phyloP scores from a whole-genome alignment of 371 early-diverging fungal genomes.

The Mortierella sp. region DNA sequence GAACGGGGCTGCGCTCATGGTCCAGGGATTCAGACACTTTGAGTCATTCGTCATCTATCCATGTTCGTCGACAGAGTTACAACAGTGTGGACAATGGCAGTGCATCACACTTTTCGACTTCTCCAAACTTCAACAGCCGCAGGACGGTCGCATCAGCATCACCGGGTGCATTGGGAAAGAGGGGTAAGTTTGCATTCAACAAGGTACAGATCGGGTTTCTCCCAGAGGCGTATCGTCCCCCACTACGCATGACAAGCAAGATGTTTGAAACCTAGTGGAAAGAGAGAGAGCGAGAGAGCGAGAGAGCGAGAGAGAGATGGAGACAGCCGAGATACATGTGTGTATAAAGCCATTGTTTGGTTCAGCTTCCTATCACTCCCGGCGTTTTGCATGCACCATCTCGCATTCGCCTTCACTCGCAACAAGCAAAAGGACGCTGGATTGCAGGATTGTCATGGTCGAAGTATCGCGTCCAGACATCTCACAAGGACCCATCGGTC shows the following conservation, averaged over 20 bases:
- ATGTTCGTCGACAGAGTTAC: slow-evolving; percentile 10
- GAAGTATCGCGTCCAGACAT: no score
- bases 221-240: slow-evolving; percentile 38
- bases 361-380: no score
- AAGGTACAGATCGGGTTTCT: slow-evolving; percentile 43
- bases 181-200: slow-evolving; percentile 49
- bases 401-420: no score
- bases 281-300: neutral
- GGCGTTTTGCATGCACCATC: no score
- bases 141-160: neutral
- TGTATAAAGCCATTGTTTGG: no score
- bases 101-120: neutral
- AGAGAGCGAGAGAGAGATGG: neutral
- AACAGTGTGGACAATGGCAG: slow-evolving; percentile 9
- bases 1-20: slow-evolving; percentile 13
- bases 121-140: neutral
- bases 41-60: neutral
- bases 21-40: slow-evolving; percentile 1
- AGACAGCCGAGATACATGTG: no score
- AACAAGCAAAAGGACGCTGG: no score
- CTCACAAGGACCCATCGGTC: no score
- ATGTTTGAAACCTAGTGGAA: slow-evolving; percentile 9
- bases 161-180: slow-evolving; percentile 5
- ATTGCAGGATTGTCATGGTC: no score
- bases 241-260: slow-evolving; percentile 27